Evolutionary conservation across 306 rosid species (phyloP).

Genomic region (Cucumis melo): DNA sequence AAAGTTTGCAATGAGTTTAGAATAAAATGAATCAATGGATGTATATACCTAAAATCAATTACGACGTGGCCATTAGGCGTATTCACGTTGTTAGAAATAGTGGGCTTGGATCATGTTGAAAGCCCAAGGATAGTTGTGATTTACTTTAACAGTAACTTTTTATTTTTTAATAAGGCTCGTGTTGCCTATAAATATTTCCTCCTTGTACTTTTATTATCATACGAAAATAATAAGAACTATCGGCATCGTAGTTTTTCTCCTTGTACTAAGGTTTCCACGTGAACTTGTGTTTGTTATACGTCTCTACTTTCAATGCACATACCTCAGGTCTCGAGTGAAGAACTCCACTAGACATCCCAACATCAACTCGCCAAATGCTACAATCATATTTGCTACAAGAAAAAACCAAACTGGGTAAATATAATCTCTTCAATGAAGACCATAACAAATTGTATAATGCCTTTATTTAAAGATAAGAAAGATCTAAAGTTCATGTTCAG

Average conservation of each 20-base stretch:
- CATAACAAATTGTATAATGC: background rate
- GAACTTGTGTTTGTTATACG: too few species aligned
- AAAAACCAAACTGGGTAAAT: constrained; percentile 1
- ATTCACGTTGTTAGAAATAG: background rate
- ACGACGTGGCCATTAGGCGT: background rate
- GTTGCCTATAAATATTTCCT: too few species aligned
- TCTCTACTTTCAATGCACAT: background rate
- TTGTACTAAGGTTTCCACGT: too few species aligned
- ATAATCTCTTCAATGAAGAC: background rate
- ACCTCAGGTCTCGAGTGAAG: constrained; percentile 94
- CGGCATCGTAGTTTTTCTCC: too few species aligned
- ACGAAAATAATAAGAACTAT: too few species aligned
- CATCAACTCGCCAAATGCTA: constrained; percentile 94
- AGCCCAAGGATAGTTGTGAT: too few species aligned
- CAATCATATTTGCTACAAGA: constrained; percentile 67
- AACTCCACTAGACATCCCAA: constrained; percentile 98
- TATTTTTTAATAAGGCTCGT: too few species aligned
- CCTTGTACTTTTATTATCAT: too few species aligned
- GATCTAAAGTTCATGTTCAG: background rate
- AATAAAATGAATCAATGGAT: background rate
- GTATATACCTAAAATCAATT: background rate
- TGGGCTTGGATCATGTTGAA: too few species aligned
- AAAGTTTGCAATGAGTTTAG: background rate
- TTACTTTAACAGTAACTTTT: too few species aligned
- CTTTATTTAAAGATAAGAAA: background rate